These are phyloP conservation scores for Tillandsia leiboldiana DNA, from an alignment of 176 grass and related monocot genomes.

Conservation along the genomic window DNA sequence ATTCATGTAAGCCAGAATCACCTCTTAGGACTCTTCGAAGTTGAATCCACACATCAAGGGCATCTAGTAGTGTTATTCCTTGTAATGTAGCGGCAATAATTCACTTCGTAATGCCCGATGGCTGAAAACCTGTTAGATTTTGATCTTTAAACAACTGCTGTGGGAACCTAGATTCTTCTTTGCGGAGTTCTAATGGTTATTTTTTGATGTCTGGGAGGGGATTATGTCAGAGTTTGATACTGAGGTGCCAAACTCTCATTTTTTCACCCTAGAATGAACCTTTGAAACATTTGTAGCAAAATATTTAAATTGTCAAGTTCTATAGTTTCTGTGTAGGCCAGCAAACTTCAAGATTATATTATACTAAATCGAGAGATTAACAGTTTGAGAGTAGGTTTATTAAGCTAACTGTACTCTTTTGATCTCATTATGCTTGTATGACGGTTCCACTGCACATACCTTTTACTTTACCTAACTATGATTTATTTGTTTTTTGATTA, in stretches of 20 bases:
- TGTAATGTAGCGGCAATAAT: background rate
- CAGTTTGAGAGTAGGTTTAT: background rate
- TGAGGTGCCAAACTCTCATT: background rate
- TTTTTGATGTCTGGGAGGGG: too few relatives aligned
- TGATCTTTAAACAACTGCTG: too few relatives aligned
- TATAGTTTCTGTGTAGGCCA: too few relatives aligned
- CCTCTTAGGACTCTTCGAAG: background rate
- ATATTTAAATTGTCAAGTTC: background rate
- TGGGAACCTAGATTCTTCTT: too few relatives aligned
- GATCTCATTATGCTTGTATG: conserved; percentile 10
- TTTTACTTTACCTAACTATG: conserved; percentile 5
- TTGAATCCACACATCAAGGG: background rate
- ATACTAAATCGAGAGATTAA: too few relatives aligned
- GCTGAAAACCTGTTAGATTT: too few relatives aligned
- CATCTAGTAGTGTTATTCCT: background rate
- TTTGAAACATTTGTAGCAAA: background rate
- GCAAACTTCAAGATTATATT: too few relatives aligned
- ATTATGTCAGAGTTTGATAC: background rate
- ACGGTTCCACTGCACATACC: too few relatives aligned
- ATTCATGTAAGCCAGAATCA: too few relatives aligned
- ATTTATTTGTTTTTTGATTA: conserved; percentile 27
- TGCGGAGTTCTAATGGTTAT: too few relatives aligned
- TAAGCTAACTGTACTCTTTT: background rate
- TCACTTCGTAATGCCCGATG: too few relatives aligned
- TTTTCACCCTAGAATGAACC: background rate